Evolutionary conservation across 805 yeast species (phyloP), one percentile per base, ranked within the genome.

Genomic region (Cyberlindnera sargentensis): DNA sequence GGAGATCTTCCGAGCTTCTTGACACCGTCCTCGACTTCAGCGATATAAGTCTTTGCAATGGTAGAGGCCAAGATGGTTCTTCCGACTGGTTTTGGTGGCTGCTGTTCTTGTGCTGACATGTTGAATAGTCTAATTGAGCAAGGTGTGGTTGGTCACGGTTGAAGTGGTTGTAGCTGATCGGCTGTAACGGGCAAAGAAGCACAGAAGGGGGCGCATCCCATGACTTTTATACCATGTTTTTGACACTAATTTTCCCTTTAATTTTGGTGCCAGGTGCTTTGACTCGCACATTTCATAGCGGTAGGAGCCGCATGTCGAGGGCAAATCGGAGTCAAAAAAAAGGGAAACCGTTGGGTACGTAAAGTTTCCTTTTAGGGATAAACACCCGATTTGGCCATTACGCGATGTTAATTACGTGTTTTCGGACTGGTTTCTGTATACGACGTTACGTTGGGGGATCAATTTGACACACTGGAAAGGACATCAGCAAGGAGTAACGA

Each of bases 51-150:
- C 58, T 90, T 89, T 40, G 98, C 93, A 27, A 93, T 84, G 37
- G 81, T 76, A 10, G 95, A 80, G 4, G 99, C 97, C 48, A 90
- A 68, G 34, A 91, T 81, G 37, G 95, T 85, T 66, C 84, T 78
- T 45, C 91, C 89, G 20, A 89, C 61, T 39, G 54, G 56, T 43
- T 50, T 57, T 32, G 45, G 44, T 41, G 51, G 50, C 43, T 28
- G 50, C 43, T 28, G 30, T 28, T 28, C 30, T 28, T 28, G 30
- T 48, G 49, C 49, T 53, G 49, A 43, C 48, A 51, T 39, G 60
- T 55, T 41, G 23, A 36, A 23, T 27, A 28, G 30, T 28, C 30
- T 6, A 2, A 28, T 6, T 28, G 9, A 7, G 30, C 30, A 20
- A 6, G 42, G 37, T 41, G 39, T 31, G 27, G 41, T 36, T 11